A percentile compares a stretch with the other conserved stretches of the same genome.
These are phyloP conservation scores for Mortierella sp. DNA, from an alignment of 371 early-diverging fungal species.

Conservation along the genomic window DNA sequence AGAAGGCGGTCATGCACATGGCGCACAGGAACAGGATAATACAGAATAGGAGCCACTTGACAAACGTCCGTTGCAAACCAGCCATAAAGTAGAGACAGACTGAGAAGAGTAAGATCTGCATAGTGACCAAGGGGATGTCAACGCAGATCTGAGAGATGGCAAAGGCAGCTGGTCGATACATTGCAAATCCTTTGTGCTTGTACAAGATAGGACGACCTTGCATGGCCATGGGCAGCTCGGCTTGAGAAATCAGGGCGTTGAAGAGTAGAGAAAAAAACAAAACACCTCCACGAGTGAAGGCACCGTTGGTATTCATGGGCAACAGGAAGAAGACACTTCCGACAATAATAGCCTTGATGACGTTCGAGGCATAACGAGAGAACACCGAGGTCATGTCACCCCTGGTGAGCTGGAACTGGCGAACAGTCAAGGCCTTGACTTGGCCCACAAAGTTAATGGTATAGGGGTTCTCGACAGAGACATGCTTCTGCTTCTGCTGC, in stretches of 20 bases:
- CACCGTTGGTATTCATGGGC: conserved; percentile 67
- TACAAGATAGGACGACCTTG: conserved; percentile 70
- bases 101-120: conserved; percentile 67
- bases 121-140: conserved; percentile 64
- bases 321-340: conserved; percentile 78
- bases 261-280: conserved; percentile 67
- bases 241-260: conserved; percentile 68
- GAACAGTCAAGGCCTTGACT: conserved; percentile 70
- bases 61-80: conserved; percentile 66
- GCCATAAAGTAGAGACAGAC: conserved; percentile 75
- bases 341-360: conserved; percentile 76
- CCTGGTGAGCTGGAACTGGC: conserved; percentile 72
- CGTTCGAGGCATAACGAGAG: conserved; percentile 71
- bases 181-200: conserved; percentile 63
- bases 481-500: conserved; percentile 70
- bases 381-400: conserved; percentile 65
- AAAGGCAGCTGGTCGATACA: conserved; percentile 74
- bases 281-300: conserved; percentile 83
- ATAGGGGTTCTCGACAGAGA: conserved; percentile 67
- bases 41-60: conserved; percentile 69
- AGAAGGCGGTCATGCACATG: conserved; percentile 70
- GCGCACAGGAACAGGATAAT: conserved; percentile 63
- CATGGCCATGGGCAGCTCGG: conserved; percentile 67
- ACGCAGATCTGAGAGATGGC: conserved; percentile 66
- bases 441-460: conserved; percentile 76